Conservation (phyloP, 768 basidiomycete genomes). For the Boletellus ananiceps region DNA sequence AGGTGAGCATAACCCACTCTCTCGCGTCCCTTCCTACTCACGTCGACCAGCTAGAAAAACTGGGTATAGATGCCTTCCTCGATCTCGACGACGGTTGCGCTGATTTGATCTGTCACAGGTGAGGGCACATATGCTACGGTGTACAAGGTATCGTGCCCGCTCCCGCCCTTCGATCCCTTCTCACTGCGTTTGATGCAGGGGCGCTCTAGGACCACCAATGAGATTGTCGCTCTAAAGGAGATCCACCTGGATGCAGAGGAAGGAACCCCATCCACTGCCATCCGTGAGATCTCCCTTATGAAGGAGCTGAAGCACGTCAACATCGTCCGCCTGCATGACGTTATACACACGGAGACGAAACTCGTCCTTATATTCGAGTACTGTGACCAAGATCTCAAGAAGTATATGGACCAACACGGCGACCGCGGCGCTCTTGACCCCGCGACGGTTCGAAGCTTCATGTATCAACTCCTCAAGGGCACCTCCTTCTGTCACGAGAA, state of each 20-base stretch:
- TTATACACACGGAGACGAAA: constrained; percentile 98
- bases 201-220: constrained; percentile 94
- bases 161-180: neutral
- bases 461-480: constrained; percentile 95
- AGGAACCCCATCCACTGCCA: constrained; percentile 97
- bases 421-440: constrained; percentile 93
- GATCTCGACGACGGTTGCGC: neutral
- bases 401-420: constrained; percentile 98
- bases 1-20: constrained; percentile 33
- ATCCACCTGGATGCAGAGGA: constrained; percentile 99
- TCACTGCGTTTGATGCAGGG: constrained; percentile 48
- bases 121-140: constrained; percentile 96
- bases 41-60: constrained; percentile 73
- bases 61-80: constrained; percentile 43
- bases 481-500: constrained; percentile 99
- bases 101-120: constrained; percentile 38
- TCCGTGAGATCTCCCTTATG: constrained; percentile 98
- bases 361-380: constrained; percentile 98
- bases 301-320: constrained; percentile 99
- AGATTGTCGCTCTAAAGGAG: constrained; percentile 97
- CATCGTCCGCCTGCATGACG: constrained; percentile 96
- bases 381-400: constrained; percentile 97
- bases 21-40: constrained; percentile 4
- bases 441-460: constrained; percentile 87
- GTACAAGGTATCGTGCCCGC: constrained; percentile 66